Conservation (phyloP, 805 yeast genomes). For the Kuraishia cidri region DNA sequence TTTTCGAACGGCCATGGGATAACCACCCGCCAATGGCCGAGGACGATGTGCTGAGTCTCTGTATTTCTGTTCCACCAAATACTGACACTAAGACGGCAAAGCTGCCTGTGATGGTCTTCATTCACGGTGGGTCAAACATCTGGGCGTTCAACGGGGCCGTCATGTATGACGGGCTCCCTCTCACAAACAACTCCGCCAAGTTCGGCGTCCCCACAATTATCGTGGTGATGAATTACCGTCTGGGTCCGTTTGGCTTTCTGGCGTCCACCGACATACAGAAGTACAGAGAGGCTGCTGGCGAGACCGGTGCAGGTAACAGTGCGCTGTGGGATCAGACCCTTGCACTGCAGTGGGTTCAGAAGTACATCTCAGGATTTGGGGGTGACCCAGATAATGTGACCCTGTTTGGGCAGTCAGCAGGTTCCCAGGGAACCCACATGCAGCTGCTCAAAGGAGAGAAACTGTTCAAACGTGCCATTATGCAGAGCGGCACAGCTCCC, state of each 20-base stretch:
- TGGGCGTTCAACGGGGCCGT: background rate
- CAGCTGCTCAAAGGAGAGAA: no score
- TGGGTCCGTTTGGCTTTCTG: background rate
- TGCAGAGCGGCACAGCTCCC: no score
- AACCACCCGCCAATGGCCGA: no score
- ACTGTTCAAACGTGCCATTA: no score
- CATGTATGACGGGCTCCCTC: background rate
- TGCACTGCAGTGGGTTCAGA: background rate
- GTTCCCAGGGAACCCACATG: background rate
- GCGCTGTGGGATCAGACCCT: background rate
- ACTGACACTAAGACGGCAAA: no score
- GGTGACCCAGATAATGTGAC: slow-evolving; percentile 1
- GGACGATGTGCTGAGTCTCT: background rate
- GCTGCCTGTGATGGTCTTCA: background rate
- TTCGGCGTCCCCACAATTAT: no score
- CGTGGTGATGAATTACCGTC: background rate
- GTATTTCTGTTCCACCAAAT: background rate
- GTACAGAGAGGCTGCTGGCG: no score
- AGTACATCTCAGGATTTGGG: background rate
- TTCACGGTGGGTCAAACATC: background rate
- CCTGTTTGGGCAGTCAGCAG: background rate
- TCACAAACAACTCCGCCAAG: background rate
- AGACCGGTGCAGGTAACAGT: background rate
- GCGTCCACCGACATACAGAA: background rate
- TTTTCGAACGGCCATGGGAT: no score